Conservation (phyloP, 192 early-diverging fungal genomes). For the Entomortierella beljakovae region DNA sequence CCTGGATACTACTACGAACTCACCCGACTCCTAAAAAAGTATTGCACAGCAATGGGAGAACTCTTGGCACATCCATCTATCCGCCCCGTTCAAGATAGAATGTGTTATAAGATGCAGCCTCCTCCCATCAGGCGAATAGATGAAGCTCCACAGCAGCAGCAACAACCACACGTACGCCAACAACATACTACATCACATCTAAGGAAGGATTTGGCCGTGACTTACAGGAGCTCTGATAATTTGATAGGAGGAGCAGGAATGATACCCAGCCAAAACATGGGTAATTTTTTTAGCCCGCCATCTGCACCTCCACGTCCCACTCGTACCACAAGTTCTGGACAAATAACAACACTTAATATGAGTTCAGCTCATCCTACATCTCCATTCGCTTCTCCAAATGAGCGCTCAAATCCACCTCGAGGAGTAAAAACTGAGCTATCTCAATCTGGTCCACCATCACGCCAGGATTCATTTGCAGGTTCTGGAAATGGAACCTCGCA, state of each 20-base stretch:
- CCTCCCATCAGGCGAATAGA: constrained; percentile 14
- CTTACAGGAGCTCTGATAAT: constrained; percentile 10
- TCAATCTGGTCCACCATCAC: not conserved
- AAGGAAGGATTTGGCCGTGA: constrained; percentile 1
- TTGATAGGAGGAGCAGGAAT: not conserved
- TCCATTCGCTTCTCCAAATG: constrained; percentile 1
- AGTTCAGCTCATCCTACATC: not conserved
- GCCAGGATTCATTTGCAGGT: not conserved
- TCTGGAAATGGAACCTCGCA: not conserved
- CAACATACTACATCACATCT: constrained; percentile 2
- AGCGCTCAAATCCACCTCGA: not conserved
- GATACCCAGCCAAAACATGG: not conserved
- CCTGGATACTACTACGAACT: constrained; percentile 50
- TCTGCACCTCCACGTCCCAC: not conserved
- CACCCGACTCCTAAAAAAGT: constrained; percentile 31
- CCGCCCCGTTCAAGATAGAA: constrained; percentile 22
- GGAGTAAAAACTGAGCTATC: not conserved
- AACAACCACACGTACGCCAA: constrained; percentile 3
- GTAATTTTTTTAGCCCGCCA: not conserved
- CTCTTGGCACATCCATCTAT: constrained; percentile 30
- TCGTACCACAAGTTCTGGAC: not conserved
- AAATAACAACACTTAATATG: not conserved
- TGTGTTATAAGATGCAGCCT: not conserved
- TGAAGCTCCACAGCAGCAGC: constrained; percentile 16
- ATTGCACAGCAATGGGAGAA: constrained; percentile 35